phyloP scores from a whole-genome alignment of 2,329 filamentous ascomycete species.

The Aspergillus spinulosporus region DNA sequence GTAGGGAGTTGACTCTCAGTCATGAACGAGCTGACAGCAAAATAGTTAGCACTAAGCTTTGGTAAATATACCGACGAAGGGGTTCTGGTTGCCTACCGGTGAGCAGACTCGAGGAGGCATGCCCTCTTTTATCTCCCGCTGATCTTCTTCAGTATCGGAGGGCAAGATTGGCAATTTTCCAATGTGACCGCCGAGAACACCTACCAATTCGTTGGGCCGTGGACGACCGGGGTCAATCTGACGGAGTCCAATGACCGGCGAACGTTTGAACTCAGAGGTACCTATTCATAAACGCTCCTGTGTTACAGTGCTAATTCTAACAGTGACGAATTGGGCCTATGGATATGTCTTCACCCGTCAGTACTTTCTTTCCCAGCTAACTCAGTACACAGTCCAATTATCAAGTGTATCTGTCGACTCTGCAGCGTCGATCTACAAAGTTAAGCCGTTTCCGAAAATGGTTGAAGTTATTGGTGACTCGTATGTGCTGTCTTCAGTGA shows the following conservation, averaged over 20 bases:
- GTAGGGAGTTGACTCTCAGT: slow-evolving; percentile 22
- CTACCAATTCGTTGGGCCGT: slow-evolving; percentile 56
- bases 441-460: slow-evolving; percentile 42
- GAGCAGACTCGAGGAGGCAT: no score
- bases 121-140: not conserved
- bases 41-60: slow-evolving; percentile 53
- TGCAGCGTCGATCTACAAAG: slow-evolving; percentile 41
- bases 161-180: slow-evolving; percentile 61
- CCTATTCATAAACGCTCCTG: not conserved
- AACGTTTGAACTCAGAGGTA: slow-evolving; percentile 55
- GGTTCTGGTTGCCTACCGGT: no score
- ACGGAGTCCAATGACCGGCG: slow-evolving; percentile 39
- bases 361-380: slow-evolving; percentile 15
- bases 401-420: slow-evolving; percentile 52
- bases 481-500: slow-evolving; percentile 14
- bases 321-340: slow-evolving; percentile 62
- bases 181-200: slow-evolving; percentile 60
- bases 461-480: slow-evolving; percentile 51
- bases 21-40: not conserved
- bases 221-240: slow-evolving; percentile 46
- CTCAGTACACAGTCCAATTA: slow-evolving; percentile 51
- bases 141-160: slow-evolving; percentile 47
- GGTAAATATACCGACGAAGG: slow-evolving; percentile 19
- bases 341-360: slow-evolving; percentile 39
- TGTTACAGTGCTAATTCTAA: not conserved